Evolutionary conservation across 78 protist species (phyloP), one percentile per base, ranked within the genome.

Genomic region (Speleostelium caveatum): DNA sequence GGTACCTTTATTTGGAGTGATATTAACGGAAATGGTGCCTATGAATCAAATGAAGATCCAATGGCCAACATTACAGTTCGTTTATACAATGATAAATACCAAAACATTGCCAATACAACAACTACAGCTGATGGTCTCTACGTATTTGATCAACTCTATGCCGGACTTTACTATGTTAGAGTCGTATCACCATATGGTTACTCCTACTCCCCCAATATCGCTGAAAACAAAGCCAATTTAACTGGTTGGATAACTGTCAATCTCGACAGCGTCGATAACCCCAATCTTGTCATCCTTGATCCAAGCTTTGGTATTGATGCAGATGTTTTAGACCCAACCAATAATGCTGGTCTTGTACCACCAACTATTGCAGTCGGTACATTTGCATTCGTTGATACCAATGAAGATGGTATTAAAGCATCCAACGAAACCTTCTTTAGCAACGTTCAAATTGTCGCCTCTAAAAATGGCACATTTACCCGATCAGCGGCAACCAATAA

Each of bases 51-150:
- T 63, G 92, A 85, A 62, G 24, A 36, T 1, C 63, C 66, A 65
- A 22, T 69, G 3, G 38, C 21, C 3, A 32, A 32, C 24, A 30
- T 74, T 0, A 32, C 14, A n/a, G 72, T 85, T 35, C n/a, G 38
- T 16, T 32, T 61, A 17, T 68, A 58, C 24, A 67, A 78, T 38
- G 35, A 41, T 6, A n/a, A 55, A 28, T 32, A 39, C 5, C 32
- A 41, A 21, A 53, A 22, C 19, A n/a, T 51, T 6, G 36, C 26
- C 24, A 38, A 22, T 0, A 39, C 73, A 7, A 17, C 17, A 56
- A 61, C 87, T 33, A 78, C 32, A 39, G 78, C 45, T 33, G 30
- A 35, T 33, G 92, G 92, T 33, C 36, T 62, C 6, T 85, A 85
- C 38, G n/a, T 33, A 10, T 56, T 85, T 30, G 92, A 85, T 38